phyloP scores from a whole-genome alignment of 2,329 filamentous ascomycete genomes.

The Salinomyces thailandicus region DNA sequence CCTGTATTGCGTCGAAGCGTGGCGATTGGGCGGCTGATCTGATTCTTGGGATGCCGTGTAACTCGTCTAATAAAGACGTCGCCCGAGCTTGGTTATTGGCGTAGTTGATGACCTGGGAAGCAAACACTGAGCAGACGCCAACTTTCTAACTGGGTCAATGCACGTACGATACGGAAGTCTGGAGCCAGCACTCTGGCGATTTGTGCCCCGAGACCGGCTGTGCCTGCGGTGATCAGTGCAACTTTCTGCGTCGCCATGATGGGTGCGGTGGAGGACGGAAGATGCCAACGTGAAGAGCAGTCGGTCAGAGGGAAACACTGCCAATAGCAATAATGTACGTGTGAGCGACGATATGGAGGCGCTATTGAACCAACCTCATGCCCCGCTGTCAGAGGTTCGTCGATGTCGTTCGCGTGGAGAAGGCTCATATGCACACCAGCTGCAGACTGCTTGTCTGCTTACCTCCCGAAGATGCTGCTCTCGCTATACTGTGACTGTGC shows the following conservation, averaged over 20 bases:
- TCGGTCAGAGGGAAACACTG: too few species aligned
- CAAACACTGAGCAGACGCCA: conserved; percentile 5
- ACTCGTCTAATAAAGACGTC: conserved; percentile 31
- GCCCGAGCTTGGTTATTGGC: conserved; percentile 35
- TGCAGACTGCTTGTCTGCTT: too few species aligned
- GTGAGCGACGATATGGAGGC: too few species aligned
- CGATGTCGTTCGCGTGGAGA: too few species aligned
- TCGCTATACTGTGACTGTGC: too few species aligned
- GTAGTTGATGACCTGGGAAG: conserved; percentile 36
- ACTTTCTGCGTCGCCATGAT: conserved; percentile 32
- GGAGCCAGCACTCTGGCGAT: conserved; percentile 37
- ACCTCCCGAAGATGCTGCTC: too few species aligned
- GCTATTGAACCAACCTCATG: too few species aligned
- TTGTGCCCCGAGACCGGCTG: conserved; percentile 39
- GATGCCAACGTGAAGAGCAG: too few species aligned
- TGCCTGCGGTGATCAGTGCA: conserved; percentile 39
- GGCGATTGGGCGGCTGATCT: conserved; percentile 5
- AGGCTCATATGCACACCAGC: too few species aligned
- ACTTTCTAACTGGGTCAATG: neutral
- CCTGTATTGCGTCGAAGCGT: conserved; percentile 35
- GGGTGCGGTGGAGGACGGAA: too few species aligned
- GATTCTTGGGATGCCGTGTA: conserved; percentile 27
- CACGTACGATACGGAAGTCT: conserved; percentile 36
- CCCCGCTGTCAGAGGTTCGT: too few species aligned
- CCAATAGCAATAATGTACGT: too few species aligned